Evolutionary conservation across 2,329 filamentous ascomycete genomes (phyloP).

Genomic region (Biscogniauxia marginata): DNA sequence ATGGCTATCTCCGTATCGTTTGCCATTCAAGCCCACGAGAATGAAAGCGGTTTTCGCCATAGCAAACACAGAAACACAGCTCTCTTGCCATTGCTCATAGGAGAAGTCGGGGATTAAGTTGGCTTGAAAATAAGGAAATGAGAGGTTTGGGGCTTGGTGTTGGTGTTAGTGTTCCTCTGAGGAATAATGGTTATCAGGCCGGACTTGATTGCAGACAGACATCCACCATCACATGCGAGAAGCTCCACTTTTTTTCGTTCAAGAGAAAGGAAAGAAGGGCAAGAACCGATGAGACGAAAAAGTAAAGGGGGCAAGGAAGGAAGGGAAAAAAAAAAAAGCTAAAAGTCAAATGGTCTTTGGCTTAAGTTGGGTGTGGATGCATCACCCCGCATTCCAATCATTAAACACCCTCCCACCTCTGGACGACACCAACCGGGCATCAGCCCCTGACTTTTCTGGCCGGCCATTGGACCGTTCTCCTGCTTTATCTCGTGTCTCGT

Average conservation of each 20-base stretch:
- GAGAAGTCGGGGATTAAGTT: background rate
- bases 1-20: slow-evolving; percentile 11
- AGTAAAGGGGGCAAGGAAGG: background rate
- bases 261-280: background rate
- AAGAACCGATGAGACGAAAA: slow-evolving; percentile 5
- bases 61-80: slow-evolving; percentile 14
- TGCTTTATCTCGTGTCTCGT: background rate
- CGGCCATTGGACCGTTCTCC: slow-evolving; percentile 16
- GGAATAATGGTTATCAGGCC: background rate
- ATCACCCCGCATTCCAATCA: slow-evolving; percentile 25
- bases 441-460: slow-evolving; percentile 9
- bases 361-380: slow-evolving; percentile 14
- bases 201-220: background rate
- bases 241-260: background rate
- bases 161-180: too few relatives aligned
- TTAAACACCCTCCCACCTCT: slow-evolving; percentile 9
- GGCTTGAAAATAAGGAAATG: background rate
- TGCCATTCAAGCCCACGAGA: slow-evolving; percentile 12
- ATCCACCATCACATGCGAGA: background rate
- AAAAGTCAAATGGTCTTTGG: slow-evolving; percentile 7
- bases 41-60: slow-evolving; percentile 2
- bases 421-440: slow-evolving; percentile 12
- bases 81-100: slow-evolving; percentile 8
- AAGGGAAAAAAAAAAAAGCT: background rate
- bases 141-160: too few relatives aligned